phyloP scores from a whole-genome alignment of 1,284 basidiomycete species.

The Rhodotorula sp. region DNA sequence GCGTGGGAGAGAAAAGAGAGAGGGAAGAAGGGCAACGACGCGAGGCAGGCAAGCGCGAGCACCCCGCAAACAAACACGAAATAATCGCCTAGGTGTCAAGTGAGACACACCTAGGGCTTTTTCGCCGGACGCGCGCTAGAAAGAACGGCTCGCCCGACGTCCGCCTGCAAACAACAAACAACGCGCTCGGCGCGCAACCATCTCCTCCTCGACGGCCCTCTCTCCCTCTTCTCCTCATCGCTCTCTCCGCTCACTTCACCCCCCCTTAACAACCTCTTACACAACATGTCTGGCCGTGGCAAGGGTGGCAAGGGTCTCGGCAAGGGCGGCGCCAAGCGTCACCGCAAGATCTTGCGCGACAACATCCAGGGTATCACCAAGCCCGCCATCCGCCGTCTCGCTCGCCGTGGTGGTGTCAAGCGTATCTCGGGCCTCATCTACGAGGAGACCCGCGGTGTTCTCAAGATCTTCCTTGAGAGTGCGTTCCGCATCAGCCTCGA shows the following conservation, averaged over 20 bases:
- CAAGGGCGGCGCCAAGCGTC: slow-evolving; percentile 68
- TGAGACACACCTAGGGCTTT: neutral
- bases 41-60: neutral
- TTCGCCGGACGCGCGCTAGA: too few relatives aligned
- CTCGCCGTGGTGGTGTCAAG: slow-evolving; percentile 92
- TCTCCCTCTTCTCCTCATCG: neutral
- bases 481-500: slow-evolving; percentile 44
- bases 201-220: neutral
- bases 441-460: slow-evolving; percentile 84
- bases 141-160: neutral
- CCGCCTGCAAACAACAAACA: neutral
- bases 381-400: slow-evolving; percentile 89
- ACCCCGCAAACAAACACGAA: neutral
- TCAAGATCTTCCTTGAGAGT: slow-evolving; percentile 72
- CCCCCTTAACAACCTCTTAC: neutral
- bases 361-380: slow-evolving; percentile 89
- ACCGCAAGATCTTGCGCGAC: slow-evolving; percentile 54
- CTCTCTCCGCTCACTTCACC: slow-evolving; percentile 1
- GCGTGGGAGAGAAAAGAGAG: neutral
- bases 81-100: neutral
- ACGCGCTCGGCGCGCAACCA: neutral
- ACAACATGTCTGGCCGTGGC: slow-evolving; percentile 47
- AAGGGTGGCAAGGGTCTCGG: slow-evolving; percentile 71
- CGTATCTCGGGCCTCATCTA: slow-evolving; percentile 91
- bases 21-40: too few relatives aligned